Evolutionary conservation across 345 rosid species (phyloP), one percentile per base, ranked within the genome.

Genomic region (Lepidium sativum): DNA sequence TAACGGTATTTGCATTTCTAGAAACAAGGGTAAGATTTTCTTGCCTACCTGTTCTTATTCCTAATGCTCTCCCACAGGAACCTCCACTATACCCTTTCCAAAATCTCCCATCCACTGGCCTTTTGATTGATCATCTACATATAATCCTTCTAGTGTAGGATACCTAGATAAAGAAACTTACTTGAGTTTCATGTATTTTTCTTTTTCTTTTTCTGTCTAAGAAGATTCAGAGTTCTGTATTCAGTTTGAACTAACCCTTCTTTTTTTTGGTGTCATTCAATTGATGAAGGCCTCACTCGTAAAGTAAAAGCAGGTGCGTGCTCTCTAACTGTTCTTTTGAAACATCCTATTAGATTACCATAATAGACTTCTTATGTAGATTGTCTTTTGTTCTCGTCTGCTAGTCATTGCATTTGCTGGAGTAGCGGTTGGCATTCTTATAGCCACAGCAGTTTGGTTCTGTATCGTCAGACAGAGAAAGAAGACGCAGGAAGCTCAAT

Each of bases 391-490:
- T 2, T 29, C 5, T 42, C 1, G 18, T 38, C 6, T 17, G 15
- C 12, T 53, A 92, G 97, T 76, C 10, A 62, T 79, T 12, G 62
- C 6, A 0, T 1, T 43, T 53, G 86, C 63, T 49, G 83, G 34
- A 35, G 77, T 7, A 1, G 6, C 43, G 13, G 15, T 49, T 4
- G 69, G 11, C n/a, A 0, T 79, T 54, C 1, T 72, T 54, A 0
- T 83, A 8, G 76, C 61, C 15, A 32, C 32, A 58, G 9, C 8
- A 25, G n/a, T n/a, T n/a, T 57, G 72, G 63, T 2, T 70, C 59
- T 54, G 76, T 4, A 1, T 75, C 23, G 5, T 21, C n/a, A 52
- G 39, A 13, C 79, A 69, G 13, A 55, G 75, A 67, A 77, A 27
- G 52, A 87, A 69, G 53, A 77, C 58, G 45, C 68, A 68, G 6